These are phyloP conservation scores for Prunus yedoensis DNA, from an alignment of 331 rosid genomes.

Conservation along the genomic window DNA sequence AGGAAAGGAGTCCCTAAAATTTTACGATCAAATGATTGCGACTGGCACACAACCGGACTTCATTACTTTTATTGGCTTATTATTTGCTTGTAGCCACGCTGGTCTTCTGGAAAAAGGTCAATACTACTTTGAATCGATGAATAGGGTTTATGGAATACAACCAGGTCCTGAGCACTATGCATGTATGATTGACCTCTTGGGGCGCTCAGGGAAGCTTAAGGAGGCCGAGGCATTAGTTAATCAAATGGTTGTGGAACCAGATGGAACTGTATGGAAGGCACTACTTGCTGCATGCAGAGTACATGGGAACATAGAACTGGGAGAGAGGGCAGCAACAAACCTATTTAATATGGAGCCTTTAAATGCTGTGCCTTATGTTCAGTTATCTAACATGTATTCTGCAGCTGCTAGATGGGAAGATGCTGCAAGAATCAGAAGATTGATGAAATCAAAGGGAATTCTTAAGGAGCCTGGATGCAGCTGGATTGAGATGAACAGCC, in stretches of 20 bases:
- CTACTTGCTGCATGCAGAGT: conserved; percentile 75
- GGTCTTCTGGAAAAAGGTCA: conserved; percentile 66
- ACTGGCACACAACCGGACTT: conserved; percentile 66
- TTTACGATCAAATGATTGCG: conserved; percentile 65
- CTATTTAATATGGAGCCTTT: conserved; percentile 60
- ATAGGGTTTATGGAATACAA: conserved; percentile 54
- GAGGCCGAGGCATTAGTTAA: conserved; percentile 59
- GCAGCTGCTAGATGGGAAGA: conserved; percentile 66
- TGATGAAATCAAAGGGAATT: conserved; percentile 71
- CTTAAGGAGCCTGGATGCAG: conserved; percentile 82
- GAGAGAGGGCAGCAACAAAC: conserved; percentile 61
- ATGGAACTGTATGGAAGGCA: conserved; percentile 81
- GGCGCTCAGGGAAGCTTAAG: conserved; percentile 61
- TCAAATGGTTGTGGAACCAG: conserved; percentile 62
- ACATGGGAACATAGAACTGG: conserved; percentile 66
- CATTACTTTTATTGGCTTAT: conserved; percentile 73
- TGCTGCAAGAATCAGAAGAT: conserved; percentile 53
- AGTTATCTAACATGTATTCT: conserved; percentile 72
- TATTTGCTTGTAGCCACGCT: conserved; percentile 90
- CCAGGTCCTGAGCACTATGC: conserved; percentile 74
- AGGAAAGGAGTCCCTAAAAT: conserved; percentile 62
- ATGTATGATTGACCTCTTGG: conserved; percentile 76
- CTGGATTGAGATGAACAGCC: conserved; percentile 69
- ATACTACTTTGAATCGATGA: conserved; percentile 57
- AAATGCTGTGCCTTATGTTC: conserved; percentile 67